Conservation (phyloP, 1,139 yeast species). For the Taphrina deformans region DNA sequence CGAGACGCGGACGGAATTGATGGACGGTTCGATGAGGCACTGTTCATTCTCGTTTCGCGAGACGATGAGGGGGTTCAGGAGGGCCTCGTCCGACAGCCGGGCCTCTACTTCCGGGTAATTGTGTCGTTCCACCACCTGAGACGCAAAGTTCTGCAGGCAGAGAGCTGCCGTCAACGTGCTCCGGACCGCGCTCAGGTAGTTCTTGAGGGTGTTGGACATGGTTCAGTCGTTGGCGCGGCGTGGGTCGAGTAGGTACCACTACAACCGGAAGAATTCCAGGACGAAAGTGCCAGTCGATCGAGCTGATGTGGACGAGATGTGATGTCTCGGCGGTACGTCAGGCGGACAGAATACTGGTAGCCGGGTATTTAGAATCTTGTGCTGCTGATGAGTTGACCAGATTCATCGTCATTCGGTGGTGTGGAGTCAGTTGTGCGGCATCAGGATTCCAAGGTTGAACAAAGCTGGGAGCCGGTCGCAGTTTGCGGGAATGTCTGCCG, state of each 20-base stretch:
- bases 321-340: too few species aligned
- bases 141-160: slow-evolving; percentile 89
- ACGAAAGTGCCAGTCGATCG: too few species aligned
- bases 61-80: slow-evolving; percentile 84
- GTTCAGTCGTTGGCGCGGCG: background rate
- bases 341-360: too few species aligned
- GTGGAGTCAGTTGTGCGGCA: background rate
- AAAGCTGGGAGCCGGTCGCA: too few species aligned
- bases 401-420: background rate
- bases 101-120: slow-evolving; percentile 96
- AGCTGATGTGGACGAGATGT: too few species aligned
- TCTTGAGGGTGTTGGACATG: slow-evolving; percentile 77
- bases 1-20: slow-evolving; percentile 81
- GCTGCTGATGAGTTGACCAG: background rate
- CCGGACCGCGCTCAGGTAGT: slow-evolving; percentile 91
- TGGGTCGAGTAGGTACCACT: background rate
- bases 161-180: slow-evolving; percentile 93
- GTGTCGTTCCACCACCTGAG: slow-evolving; percentile 94
- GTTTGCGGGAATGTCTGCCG: background rate
- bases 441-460: too few species aligned
- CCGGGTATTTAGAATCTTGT: too few species aligned
- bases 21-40: slow-evolving; percentile 89
- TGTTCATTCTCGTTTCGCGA: slow-evolving; percentile 93
- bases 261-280: background rate
- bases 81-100: slow-evolving; percentile 72